Conservation (phyloP, 192 early-diverging fungal genomes). For the Dimargaris xerosporica region DNA sequence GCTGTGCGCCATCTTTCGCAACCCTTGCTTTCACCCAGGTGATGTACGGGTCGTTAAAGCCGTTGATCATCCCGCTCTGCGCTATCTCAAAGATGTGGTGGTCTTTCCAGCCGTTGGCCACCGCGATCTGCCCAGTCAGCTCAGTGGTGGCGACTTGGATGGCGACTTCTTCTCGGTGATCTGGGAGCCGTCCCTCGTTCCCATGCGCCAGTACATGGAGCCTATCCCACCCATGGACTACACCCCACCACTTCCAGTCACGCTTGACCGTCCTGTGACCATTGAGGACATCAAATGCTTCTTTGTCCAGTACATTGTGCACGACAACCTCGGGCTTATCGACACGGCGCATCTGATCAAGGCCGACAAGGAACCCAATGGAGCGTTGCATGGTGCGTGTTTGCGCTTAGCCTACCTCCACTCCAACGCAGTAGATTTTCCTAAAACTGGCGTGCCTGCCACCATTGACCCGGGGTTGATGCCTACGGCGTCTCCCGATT, state of each 20-base stretch:
- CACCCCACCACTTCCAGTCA: slow-evolving; percentile 16
- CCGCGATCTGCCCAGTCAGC: slow-evolving; percentile 56
- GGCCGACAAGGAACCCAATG: slow-evolving; percentile 31
- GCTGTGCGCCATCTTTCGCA: slow-evolving; percentile 29
- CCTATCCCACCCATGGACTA: slow-evolving; percentile 37
- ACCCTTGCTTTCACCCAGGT: slow-evolving; percentile 55
- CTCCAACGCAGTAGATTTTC: slow-evolving; percentile 60
- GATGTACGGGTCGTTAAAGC: slow-evolving; percentile 40
- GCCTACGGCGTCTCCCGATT: slow-evolving; percentile 41
- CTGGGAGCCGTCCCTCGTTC: slow-evolving; percentile 37
- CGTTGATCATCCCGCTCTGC: slow-evolving; percentile 29
- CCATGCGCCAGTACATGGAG: slow-evolving; percentile 12
- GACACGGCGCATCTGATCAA: slow-evolving; percentile 50
- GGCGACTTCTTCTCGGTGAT: slow-evolving; percentile 46
- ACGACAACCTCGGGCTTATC: slow-evolving; percentile 49
- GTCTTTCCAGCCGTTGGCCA: slow-evolving; percentile 54
- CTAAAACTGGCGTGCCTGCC: slow-evolving; percentile 48
- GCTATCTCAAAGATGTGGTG: slow-evolving; percentile 44
- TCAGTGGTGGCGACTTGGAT: slow-evolving; percentile 69
- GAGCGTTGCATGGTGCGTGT: slow-evolving; percentile 35
- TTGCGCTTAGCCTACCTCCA: slow-evolving; percentile 45
- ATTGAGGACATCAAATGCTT: slow-evolving; percentile 36
- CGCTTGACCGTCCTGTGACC: slow-evolving; percentile 24
- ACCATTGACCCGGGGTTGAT: slow-evolving; percentile 22
- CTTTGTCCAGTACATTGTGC: slow-evolving; percentile 47